Conservation (phyloP, 1,284 basidiomycete species). For the Volvariella surrecta region DNA sequence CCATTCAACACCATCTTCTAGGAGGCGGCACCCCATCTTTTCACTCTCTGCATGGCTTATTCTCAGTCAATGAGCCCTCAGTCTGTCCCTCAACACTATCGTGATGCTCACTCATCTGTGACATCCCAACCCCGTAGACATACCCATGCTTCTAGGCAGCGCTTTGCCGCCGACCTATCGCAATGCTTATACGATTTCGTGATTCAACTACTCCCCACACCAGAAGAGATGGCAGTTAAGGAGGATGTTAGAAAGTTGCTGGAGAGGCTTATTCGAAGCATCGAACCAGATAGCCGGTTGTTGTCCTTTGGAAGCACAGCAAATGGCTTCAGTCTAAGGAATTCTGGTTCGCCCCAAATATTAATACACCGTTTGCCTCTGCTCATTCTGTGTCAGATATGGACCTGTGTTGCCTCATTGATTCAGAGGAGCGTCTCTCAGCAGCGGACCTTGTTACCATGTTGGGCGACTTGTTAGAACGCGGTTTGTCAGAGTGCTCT, state of each 20-base stretch:
- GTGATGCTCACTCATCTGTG: slow-evolving; percentile 18
- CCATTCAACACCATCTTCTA: slow-evolving; percentile 8
- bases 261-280: slow-evolving; percentile 89
- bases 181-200: slow-evolving; percentile 77
- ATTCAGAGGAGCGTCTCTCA: slow-evolving; percentile 67
- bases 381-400: slow-evolving; percentile 57
- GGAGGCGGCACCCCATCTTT: slow-evolving; percentile 2
- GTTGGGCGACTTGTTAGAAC: slow-evolving; percentile 88
- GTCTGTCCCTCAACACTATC: slow-evolving; percentile 24
- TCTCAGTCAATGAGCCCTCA: slow-evolving; percentile 29
- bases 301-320: slow-evolving; percentile 94
- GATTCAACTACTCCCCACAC: slow-evolving; percentile 80
- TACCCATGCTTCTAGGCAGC: slow-evolving; percentile 41
- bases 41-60: slow-evolving; percentile 24
- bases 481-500: slow-evolving; percentile 47
- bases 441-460: slow-evolving; percentile 91
- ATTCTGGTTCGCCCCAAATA: slow-evolving; percentile 65
- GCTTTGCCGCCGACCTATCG: slow-evolving; percentile 63
- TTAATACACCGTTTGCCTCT: slow-evolving; percentile 7
- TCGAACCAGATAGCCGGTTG: slow-evolving; percentile 87
- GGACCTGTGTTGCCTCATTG: slow-evolving; percentile 96
- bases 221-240: slow-evolving; percentile 88
- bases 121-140: slow-evolving; percentile 23
- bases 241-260: slow-evolving; percentile 94
- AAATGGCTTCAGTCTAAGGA: slow-evolving; percentile 89